A percentile compares a stretch with the other conserved stretches of the same genome.
phyloP scores from a whole-genome alignment of 2,329 filamentous ascomycete species.

The Penicillium glabrum region DNA sequence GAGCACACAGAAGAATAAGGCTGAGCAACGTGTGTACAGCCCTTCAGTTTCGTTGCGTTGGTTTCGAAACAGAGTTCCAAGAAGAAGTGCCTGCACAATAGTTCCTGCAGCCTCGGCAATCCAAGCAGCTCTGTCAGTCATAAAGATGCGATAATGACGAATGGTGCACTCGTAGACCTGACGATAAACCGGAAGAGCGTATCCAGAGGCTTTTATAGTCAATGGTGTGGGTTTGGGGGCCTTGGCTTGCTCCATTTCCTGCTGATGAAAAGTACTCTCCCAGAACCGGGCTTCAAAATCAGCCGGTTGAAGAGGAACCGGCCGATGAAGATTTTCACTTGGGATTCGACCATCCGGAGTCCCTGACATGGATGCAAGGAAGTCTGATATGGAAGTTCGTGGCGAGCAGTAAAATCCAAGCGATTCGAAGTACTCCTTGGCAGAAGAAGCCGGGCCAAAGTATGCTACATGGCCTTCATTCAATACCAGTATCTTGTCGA shows the following conservation, averaged over 20 bases:
- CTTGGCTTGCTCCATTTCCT: not conserved
- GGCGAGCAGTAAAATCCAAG: slow-evolving; percentile 71
- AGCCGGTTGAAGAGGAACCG: not conserved
- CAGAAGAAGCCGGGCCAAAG: slow-evolving; percentile 65
- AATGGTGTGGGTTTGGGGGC: not conserved
- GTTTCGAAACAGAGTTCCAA: slow-evolving; percentile 17
- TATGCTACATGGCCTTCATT: slow-evolving; percentile 71
- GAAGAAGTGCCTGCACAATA: slow-evolving; percentile 11
- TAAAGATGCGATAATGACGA: not conserved
- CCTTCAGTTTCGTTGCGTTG: not conserved
- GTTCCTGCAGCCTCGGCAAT: not conserved
- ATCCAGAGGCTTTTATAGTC: not conserved
- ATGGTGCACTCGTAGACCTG: not conserved
- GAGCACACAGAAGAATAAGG: slow-evolving; percentile 14
- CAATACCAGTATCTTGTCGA: slow-evolving; percentile 79
- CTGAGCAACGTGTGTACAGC: slow-evolving; percentile 10
- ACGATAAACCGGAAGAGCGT: not conserved
- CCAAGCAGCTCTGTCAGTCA: not conserved
- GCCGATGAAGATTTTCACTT: not conserved
- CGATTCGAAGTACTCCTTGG: slow-evolving; percentile 48
- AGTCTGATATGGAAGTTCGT: slow-evolving; percentile 74
- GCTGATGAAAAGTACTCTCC: not conserved
- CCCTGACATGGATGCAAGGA: slow-evolving; percentile 60
- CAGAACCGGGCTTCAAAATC: not conserved
- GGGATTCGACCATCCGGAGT: not conserved